These are phyloP conservation scores for Paecilomyces dactylethromorphus DNA, from an alignment of 2,329 filamentous ascomycete species.

Conservation along the genomic window DNA sequence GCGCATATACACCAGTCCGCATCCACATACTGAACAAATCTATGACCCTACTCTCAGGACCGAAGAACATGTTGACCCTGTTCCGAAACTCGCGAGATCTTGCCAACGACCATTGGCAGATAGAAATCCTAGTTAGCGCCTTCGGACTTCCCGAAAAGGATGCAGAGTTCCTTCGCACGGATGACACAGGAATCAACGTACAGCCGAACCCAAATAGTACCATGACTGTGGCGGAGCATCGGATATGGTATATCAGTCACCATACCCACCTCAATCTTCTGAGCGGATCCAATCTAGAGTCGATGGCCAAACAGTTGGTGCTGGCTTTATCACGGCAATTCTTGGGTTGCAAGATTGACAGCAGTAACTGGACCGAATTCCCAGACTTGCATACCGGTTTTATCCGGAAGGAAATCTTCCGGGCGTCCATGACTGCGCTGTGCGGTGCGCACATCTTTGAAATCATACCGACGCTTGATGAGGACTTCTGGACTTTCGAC, in stretches of 20 bases:
- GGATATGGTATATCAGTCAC: constrained; percentile 3
- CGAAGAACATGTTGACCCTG: constrained; percentile 1
- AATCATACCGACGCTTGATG: constrained; percentile 35
- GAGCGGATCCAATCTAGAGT: constrained; percentile 1
- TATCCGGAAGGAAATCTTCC: constrained; percentile 5
- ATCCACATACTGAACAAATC: background rate
- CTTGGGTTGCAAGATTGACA: background rate
- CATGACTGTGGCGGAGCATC: constrained; percentile 4
- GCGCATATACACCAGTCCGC: background rate
- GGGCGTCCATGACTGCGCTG: constrained; percentile 16
- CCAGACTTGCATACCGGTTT: background rate
- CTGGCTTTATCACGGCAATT: constrained; percentile 1
- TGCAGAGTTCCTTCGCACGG: constrained; percentile 1
- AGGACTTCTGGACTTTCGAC: constrained; percentile 30
- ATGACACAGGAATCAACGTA: constrained; percentile 2
- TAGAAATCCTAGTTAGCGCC: constrained; percentile 3
- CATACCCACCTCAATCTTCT: background rate
- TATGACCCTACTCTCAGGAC: background rate
- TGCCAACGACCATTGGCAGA: constrained; percentile 3
- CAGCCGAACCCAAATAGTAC: constrained; percentile 1
- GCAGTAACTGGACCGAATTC: background rate
- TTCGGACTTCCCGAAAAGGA: constrained; percentile 1
- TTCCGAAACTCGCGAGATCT: constrained; percentile 3
- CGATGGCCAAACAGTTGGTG: constrained; percentile 3
- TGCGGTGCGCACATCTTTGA: constrained; percentile 39